These are phyloP conservation scores for Juncus inflexus DNA, from an alignment of 176 grass and related monocot species.

Conservation along the genomic window DNA sequence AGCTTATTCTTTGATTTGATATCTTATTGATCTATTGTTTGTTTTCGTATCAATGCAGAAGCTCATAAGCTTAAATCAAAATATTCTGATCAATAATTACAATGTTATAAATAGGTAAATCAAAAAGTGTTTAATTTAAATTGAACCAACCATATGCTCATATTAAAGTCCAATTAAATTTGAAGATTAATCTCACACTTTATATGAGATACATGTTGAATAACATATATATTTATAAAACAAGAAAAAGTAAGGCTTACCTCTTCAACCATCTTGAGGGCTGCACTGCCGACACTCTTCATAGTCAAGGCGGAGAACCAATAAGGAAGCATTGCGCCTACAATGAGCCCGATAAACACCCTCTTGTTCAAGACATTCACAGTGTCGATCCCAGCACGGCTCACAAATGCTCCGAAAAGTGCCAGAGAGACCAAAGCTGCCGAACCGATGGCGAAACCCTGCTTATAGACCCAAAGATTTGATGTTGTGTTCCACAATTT, in stretches of 20 bases:
- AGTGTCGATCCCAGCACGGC: conserved; percentile 40
- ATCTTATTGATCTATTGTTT: too few species aligned
- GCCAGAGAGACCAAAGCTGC: conserved; percentile 75
- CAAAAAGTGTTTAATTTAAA: too few species aligned
- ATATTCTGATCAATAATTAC: too few species aligned
- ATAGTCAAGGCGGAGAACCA: conserved; percentile 93
- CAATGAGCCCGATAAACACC: conserved; percentile 64
- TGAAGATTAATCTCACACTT: too few species aligned
- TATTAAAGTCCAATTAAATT: too few species aligned
- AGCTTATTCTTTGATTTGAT: too few species aligned
- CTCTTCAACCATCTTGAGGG: conserved; percentile 79
- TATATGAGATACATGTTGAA: too few species aligned
- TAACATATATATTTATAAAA: too few species aligned
- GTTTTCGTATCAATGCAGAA: too few species aligned
- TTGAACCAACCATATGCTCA: too few species aligned
- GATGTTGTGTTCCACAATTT: neutral
- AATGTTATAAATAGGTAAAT: too few species aligned
- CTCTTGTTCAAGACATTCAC: conserved; percentile 49
- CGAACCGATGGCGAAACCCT: conserved; percentile 83
- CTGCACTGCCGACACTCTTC: conserved; percentile 75
- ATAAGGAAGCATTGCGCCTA: conserved; percentile 80
- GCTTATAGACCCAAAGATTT: neutral
- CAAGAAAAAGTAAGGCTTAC: neutral
- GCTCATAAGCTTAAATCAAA: too few species aligned
- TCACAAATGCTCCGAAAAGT: conserved; percentile 76